Evolutionary conservation across 2,329 filamentous ascomycete genomes (phyloP), one percentile per base, ranked within the genome.

Genomic region (Fusarium sp.): DNA sequence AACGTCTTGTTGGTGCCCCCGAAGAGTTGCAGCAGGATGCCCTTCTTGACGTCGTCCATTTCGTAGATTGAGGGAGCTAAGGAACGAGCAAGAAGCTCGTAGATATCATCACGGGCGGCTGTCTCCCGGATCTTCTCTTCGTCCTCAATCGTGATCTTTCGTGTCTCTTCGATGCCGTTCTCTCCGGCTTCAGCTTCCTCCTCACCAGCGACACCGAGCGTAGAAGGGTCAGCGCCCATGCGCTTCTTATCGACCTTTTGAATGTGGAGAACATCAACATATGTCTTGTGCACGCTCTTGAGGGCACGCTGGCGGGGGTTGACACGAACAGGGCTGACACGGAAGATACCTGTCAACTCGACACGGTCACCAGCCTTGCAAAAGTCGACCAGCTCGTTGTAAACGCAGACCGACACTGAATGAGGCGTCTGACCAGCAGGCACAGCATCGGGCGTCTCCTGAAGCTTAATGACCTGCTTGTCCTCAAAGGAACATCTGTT

Each of bases 31-130:
- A 99, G 90, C 16, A 99, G 87, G 70, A 99, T 98, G 16, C 96
- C 96, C 84, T 99, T 99, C 87, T 99, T 99, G 53, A 98, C 95
- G 79, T 99, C 96, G 76, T 99, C 96, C 91, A 97, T 93, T 83
- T 99, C 96, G 84, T 97, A 98, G 79, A 99, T 93, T 67, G 95
- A 98, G 19, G 96, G 96, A 5, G 96, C 96, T 33, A 99, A 86
- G 3, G 96, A 98, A 42, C 96, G 91, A 23, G 96, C 89, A 8
- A 99, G 89, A 30, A 99, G 89, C 28, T 99, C 95, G 81, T 99
- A 99, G 60, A 99, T 91, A 81, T 99, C 96, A 3, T 92, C 87
- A 60, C 96, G 91, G 37, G 89, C 88, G 16, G 93, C 94, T 16
- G 93, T 96, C 67, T 89, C 91, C 78, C 90, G 93, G 80, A 99